phyloP scores from a whole-genome alignment of 2,329 filamentous ascomycete genomes.

The Fusarium graminum region DNA sequence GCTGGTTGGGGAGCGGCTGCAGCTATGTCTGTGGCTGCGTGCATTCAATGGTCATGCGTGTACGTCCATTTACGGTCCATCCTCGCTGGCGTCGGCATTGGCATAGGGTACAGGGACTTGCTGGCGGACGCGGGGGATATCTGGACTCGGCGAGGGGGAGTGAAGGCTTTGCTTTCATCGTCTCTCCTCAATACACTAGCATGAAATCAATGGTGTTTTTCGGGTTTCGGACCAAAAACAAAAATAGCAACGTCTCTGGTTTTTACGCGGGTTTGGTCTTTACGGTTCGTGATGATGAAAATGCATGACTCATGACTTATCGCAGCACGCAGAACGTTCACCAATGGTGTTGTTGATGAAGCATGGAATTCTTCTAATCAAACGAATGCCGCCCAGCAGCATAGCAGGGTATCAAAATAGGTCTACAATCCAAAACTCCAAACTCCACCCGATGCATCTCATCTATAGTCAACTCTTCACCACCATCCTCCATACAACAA shows the following conservation, averaged over 20 bases:
- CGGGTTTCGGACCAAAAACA: constrained; percentile 55
- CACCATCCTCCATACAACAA: constrained; percentile 22
- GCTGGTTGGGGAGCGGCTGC: constrained; percentile 46
- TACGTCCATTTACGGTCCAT: constrained; percentile 44
- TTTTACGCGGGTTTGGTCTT: constrained; percentile 13
- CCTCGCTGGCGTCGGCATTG: constrained; percentile 45
- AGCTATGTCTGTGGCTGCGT: constrained; percentile 44
- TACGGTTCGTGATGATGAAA: constrained; percentile 7
- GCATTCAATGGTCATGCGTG: constrained; percentile 50
- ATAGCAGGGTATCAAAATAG: constrained; percentile 35
- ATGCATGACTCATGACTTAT: constrained; percentile 28
- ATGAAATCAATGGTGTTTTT: constrained; percentile 60
- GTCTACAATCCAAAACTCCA: constrained; percentile 36
- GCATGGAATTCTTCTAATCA: constrained; percentile 4
- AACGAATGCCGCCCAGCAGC: constrained; percentile 34
- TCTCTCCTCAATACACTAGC: constrained; percentile 56
- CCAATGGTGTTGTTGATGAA: neutral
- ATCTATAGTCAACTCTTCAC: constrained; percentile 11
- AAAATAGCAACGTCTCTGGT: constrained; percentile 45
- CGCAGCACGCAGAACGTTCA: neutral
- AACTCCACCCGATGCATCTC: constrained; percentile 27
- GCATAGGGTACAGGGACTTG: constrained; percentile 47
- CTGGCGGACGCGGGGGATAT: constrained; percentile 45
- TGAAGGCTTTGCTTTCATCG: constrained; percentile 49
- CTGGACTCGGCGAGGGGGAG: constrained; percentile 50